Conservation (phyloP, 306 rosid species). For the Prunus mume region DNA sequence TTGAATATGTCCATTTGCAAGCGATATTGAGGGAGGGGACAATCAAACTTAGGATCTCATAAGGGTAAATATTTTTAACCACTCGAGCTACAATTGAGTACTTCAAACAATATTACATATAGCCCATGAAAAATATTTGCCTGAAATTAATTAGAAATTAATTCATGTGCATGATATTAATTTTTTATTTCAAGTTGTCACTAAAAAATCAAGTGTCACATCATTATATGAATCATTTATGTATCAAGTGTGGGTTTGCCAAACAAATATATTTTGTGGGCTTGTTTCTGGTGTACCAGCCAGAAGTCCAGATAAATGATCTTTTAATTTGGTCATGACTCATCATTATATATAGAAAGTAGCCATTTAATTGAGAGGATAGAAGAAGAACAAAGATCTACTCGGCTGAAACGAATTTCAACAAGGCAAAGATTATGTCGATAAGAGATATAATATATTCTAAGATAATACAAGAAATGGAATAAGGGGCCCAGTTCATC, state of each 20-base stretch:
- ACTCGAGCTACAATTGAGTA: no score
- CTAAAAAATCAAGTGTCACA: not conserved
- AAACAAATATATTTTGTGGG: not conserved
- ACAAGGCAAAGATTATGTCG: slow-evolving; percentile 18
- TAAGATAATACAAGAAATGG: slow-evolving; percentile 9
- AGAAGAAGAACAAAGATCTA: not conserved
- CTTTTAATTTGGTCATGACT: not conserved
- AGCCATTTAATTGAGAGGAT: not conserved
- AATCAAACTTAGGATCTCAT: rapidly evolving
- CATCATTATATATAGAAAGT: no score
- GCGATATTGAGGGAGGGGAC: rapidly evolving
- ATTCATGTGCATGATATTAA: not conserved
- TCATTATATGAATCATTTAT: not conserved
- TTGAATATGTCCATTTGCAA: not conserved
- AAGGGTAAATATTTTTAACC: no score
- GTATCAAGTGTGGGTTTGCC: not conserved
- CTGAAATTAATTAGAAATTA: not conserved
- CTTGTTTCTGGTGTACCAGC: not conserved
- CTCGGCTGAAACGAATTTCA: slow-evolving; percentile 17
- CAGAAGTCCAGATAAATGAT: not conserved
- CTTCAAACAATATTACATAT: no score
- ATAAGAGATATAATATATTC: not conserved
- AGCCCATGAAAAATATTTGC: no score
- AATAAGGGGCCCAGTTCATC: slow-evolving; percentile 11
- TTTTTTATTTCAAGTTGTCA: not conserved